These are phyloP conservation scores for Mycena rosella DNA, from an alignment of 768 basidiomycete species.

Conservation along the genomic window DNA sequence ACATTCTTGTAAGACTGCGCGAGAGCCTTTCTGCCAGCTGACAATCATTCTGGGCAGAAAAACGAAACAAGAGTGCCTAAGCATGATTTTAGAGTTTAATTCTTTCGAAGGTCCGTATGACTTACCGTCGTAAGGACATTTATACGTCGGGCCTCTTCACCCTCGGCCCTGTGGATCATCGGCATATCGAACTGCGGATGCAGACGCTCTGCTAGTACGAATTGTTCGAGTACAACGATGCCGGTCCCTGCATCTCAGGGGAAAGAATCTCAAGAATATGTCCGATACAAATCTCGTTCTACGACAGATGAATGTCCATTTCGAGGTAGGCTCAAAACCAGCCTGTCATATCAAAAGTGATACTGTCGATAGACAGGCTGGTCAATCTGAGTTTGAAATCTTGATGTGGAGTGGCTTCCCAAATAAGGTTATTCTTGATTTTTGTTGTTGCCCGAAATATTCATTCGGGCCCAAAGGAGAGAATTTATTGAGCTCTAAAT, in stretches of 20 bases:
- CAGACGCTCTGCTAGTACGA: neutral
- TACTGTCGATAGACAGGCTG: no score
- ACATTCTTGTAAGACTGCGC: slow-evolving; percentile 25
- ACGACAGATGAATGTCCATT: neutral
- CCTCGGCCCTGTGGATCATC: neutral
- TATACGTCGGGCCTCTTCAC: neutral
- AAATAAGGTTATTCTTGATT: no score
- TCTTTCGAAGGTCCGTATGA: neutral
- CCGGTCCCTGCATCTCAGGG: neutral
- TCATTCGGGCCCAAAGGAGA: no score
- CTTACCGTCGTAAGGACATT: neutral
- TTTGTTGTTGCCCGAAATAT: no score
- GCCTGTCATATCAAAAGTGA: no score
- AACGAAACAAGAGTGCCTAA: slow-evolving; percentile 7
- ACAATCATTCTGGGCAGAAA: slow-evolving; percentile 39
- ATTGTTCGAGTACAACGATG: neutral
- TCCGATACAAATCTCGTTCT: neutral
- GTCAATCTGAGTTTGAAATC: no score
- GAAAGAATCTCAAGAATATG: neutral
- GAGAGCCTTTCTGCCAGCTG: neutral
- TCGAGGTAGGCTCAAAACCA: no score
- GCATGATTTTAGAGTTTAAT: neutral
- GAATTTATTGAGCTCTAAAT: no score
- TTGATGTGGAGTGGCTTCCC: no score
- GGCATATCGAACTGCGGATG: slow-evolving; percentile 16